Evolutionary conservation across 2,329 filamentous ascomycete species (phyloP).

Genomic region (Spiromastix sp.): DNA sequence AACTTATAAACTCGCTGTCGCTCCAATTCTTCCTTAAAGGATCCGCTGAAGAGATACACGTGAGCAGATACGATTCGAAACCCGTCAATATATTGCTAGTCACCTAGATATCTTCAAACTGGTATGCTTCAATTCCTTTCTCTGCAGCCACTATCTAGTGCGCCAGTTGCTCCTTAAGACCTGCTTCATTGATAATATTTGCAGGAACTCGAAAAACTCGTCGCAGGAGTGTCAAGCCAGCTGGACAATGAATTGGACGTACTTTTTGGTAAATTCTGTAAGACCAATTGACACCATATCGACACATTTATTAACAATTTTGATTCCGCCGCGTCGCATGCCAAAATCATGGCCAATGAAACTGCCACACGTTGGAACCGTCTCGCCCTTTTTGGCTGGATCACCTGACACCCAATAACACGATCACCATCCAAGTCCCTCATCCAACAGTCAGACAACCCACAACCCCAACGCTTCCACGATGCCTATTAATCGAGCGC

Average conservation of each 20-base stretch:
- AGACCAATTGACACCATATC: too few species aligned
- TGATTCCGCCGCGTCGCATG: not conserved
- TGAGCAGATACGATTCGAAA: constrained; percentile 32
- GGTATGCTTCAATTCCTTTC: not conserved
- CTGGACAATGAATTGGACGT: too few species aligned
- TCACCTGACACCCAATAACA: too few species aligned
- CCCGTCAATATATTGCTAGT: constrained; percentile 27
- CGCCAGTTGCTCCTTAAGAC: not conserved
- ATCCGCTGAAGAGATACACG: constrained; percentile 29
- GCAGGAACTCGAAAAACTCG: not conserved
- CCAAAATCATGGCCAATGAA: not conserved
- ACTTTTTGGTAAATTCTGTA: too few species aligned
- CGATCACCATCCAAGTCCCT: too few species aligned
- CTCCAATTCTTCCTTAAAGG: constrained; percentile 35
- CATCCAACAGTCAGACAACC: too few species aligned
- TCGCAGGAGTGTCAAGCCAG: not conserved
- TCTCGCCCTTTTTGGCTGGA: too few species aligned
- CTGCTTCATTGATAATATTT: not conserved
- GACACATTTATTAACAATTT: too few species aligned
- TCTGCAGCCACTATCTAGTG: not conserved
- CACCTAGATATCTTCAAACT: not conserved
- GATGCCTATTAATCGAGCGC: too few species aligned
- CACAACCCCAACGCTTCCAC: too few species aligned
- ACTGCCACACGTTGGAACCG: not conserved
- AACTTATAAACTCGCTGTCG: constrained; percentile 43